These are phyloP conservation scores for Balamuthia mandrillaris DNA, from an alignment of 208 protist genomes.

Conservation along the genomic window DNA sequence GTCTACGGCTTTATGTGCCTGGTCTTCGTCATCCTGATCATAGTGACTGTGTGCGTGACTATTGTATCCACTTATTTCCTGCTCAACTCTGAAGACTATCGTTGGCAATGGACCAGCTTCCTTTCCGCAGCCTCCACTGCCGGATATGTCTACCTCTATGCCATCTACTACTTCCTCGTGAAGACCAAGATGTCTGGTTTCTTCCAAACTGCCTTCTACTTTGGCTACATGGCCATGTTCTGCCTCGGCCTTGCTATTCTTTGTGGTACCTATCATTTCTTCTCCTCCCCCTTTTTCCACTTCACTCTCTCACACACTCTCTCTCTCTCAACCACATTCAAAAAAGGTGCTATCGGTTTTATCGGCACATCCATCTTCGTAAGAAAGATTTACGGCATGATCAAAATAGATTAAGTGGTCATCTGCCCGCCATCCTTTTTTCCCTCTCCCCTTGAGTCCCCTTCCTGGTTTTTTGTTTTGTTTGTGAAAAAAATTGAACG, in stretches of 20 bases:
- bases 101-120: conserved; percentile 90
- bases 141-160: conserved; percentile 83
- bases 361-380: conserved; percentile 63
- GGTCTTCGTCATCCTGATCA: conserved; percentile 82
- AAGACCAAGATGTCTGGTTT: conserved; percentile 85
- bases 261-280: conserved; percentile 54
- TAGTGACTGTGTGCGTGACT: conserved; percentile 82
- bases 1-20: conserved; percentile 90
- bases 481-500: no score
- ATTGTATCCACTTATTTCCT: conserved; percentile 86
- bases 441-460: no score
- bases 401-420: conserved; percentile 66
- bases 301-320: no score
- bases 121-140: conserved; percentile 76
- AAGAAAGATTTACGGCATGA: conserved; percentile 61
- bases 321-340: no score
- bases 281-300: background rate
- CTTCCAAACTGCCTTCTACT: conserved; percentile 85
- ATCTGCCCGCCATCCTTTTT: no score
- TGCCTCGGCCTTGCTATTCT: conserved; percentile 67
- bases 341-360: conserved; percentile 68
- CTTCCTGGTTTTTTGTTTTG: no score
- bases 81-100: conserved; percentile 86
- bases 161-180: conserved; percentile 84
- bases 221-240: conserved; percentile 77